These are phyloP conservation scores for Nakazawaea molendinolei DNA, from an alignment of 805 yeast genomes.

Conservation along the genomic window DNA sequence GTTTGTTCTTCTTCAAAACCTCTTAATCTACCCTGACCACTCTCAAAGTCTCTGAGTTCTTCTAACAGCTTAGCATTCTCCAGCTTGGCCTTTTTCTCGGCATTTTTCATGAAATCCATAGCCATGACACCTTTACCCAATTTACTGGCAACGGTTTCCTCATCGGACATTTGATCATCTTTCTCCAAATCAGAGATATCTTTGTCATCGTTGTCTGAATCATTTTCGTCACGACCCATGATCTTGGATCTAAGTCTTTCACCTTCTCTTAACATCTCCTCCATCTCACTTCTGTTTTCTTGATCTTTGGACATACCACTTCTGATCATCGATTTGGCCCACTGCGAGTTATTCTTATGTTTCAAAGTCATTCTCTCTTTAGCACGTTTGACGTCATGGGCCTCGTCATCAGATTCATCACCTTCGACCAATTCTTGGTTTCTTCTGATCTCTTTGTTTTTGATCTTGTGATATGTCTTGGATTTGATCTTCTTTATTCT, in stretches of 20 bases:
- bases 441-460: conserved; percentile 74
- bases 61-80: conserved; percentile 51
- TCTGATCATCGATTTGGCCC: conserved; percentile 88
- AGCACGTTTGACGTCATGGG: conserved; percentile 71
- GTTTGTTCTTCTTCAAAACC: conserved; percentile 28
- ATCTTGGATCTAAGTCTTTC: conserved; percentile 71
- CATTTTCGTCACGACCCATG: conserved; percentile 54
- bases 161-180: conserved; percentile 30
- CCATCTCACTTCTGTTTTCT: conserved; percentile 79
- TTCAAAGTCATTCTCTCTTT: conserved; percentile 87
- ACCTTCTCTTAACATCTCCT: conserved; percentile 88
- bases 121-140: conserved; percentile 86
- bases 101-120: conserved; percentile 94
- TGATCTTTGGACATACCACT: conserved; percentile 89
- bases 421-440: conserved; percentile 64
- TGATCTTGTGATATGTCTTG: conserved; percentile 77
- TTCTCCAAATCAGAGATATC: conserved; percentile 46
- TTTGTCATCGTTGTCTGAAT: conserved; percentile 24
- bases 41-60: conserved; percentile 40
- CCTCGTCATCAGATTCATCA: conserved; percentile 49
- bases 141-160: conserved; percentile 29
- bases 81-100: conserved; percentile 61
- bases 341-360: conserved; percentile 80
- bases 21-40: conserved; percentile 35
- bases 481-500: conserved; percentile 92